These are phyloP conservation scores for Myxozyma lipomycoides DNA, from an alignment of 805 yeast species.

Conservation along the genomic window DNA sequence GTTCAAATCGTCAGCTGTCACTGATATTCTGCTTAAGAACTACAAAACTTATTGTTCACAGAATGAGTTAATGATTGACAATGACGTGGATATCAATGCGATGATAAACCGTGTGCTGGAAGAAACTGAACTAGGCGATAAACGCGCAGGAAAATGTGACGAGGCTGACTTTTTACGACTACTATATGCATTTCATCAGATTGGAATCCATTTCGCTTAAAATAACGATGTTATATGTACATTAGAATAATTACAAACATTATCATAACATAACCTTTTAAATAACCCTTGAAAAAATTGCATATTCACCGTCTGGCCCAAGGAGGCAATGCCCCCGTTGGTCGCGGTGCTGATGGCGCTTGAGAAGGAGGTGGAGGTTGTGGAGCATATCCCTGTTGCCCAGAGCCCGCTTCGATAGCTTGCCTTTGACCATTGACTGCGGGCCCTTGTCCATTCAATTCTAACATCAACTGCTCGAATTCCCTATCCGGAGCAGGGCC, in stretches of 20 bases:
- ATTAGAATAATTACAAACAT: background rate
- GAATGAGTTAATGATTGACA: constrained; percentile 42
- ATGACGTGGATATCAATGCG: constrained; percentile 40
- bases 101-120: constrained; percentile 69
- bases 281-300: background rate
- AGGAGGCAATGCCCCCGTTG: constrained; percentile 20
- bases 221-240: background rate
- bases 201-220: constrained; percentile 91
- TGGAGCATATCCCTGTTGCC: background rate
- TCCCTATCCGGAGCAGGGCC: constrained; percentile 46
- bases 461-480: constrained; percentile 50
- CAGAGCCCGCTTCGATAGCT: constrained; percentile 15
- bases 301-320: constrained; percentile 14
- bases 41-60: constrained; percentile 71
- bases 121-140: constrained; percentile 76
- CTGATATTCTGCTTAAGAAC: constrained; percentile 80
- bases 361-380: constrained; percentile 7
- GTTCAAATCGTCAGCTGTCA: constrained; percentile 74
- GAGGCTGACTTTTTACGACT: constrained; percentile 83
- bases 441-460: constrained; percentile 32
- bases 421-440: background rate
- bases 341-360: constrained; percentile 8
- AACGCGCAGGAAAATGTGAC: constrained; percentile 90
- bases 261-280: background rate
- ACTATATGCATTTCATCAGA: constrained; percentile 91